Evolutionary conservation across 768 basidiomycete genomes (phyloP), one percentile per base, ranked within the genome.

Genomic region (Suillus cothurnatus): DNA sequence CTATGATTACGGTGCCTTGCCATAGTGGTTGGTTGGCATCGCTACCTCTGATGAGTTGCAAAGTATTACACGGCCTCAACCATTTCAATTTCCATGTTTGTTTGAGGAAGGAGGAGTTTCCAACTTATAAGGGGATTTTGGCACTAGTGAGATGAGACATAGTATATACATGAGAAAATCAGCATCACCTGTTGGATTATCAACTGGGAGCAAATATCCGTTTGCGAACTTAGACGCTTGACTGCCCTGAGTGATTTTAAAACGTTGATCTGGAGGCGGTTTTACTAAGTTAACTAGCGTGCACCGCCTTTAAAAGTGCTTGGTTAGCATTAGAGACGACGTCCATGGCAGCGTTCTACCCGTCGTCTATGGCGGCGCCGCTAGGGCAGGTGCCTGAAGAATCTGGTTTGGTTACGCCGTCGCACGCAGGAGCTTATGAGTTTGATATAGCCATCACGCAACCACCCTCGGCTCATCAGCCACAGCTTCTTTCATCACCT

Each of bases 341-440:
- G 74, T 41, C 8, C 26, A 77, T 77, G 74, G 59, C 71, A 38
- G 52, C 62, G 52, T 69, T 82, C 67, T 88, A 86, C 73, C 82
- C 83, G n/a, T 80, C 82, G 23, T 79, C 84, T 26, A 76, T 86
- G 57, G 80, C 79, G 65, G 70, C 68, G 65, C 79, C 79, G 69
- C 76, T 87, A 60, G 83, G 83, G 61, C 79, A 78, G 67, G 83
- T 85, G 17, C 83, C 82, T 45, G 85, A 86, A 68, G 84, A 86
- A 71, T 78, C 75, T 62, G 81, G 80, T 67, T 67, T 77, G 56
- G 61, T 70, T 53, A 82, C 81, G 52, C 84, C 85, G 61, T 81
- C 85, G 57, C 85, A 88, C 75, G 87, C 84, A 64, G 77, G 74
- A 67, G 87, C 85, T 70, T 83, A 87, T 82, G 88, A 89, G 81